Evolutionary conservation across 140 eudicot species (phyloP).

Genomic region (Anethum foeniculum): DNA sequence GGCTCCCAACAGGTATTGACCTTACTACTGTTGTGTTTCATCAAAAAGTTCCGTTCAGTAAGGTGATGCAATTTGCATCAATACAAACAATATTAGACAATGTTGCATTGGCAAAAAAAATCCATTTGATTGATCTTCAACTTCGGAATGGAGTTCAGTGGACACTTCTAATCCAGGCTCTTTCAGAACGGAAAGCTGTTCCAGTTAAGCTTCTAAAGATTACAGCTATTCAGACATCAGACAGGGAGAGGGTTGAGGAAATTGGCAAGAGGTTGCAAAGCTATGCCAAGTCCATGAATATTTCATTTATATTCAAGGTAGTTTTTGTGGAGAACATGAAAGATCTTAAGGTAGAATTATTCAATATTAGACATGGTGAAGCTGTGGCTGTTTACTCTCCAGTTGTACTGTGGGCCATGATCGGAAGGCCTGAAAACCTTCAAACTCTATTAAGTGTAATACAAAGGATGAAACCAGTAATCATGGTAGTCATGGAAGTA

Average conservation of each 20-base stretch:
- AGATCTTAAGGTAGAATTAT: constrained; percentile 17
- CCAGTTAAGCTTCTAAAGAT: constrained; percentile 35
- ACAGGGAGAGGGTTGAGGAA: constrained; percentile 18
- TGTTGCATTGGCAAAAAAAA: constrained; percentile 17
- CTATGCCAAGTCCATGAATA: constrained; percentile 32
- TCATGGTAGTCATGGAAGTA: constrained; percentile 23
- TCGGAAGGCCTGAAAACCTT: constrained; percentile 20
- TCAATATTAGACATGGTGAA: constrained; percentile 14
- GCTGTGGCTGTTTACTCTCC: constrained; percentile 21
- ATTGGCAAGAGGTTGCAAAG: constrained; percentile 34
- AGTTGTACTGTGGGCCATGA: constrained; percentile 24
- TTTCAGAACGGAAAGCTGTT: constrained; percentile 11
- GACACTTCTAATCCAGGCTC: constrained; percentile 46
- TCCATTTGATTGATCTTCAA: background rate
- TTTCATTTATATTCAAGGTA: constrained; percentile 33
- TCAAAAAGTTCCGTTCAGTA: constrained; percentile 42
- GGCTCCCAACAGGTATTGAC: constrained; percentile 12
- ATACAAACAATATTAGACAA: constrained; percentile 44
- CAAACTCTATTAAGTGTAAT: constrained; percentile 14
- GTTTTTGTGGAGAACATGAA: constrained; percentile 33
- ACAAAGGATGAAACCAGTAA: constrained; percentile 18
- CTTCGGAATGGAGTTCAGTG: constrained; percentile 31
- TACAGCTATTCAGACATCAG: constrained; percentile 30
- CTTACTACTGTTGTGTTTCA: constrained; percentile 28
- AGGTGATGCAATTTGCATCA: constrained; percentile 42